Evolutionary conservation across 805 yeast genomes (phyloP).

Genomic region (Candida vartiovaarae): DNA sequence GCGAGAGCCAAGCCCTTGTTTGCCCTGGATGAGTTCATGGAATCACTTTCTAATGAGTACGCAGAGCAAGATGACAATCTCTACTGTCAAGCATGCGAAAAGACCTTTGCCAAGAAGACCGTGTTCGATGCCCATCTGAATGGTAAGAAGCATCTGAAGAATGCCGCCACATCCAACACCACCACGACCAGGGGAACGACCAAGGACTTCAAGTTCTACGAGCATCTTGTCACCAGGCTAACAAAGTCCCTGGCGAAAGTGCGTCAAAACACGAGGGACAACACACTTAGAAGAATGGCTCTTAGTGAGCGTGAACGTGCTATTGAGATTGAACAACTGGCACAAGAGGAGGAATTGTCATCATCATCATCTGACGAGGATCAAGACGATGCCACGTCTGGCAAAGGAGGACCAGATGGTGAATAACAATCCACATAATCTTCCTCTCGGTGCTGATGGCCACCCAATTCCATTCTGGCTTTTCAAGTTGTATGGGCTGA

Average conservation of each 20-base stretch:
- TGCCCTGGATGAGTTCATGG: slow-evolving; percentile 28
- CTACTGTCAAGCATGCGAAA: slow-evolving; percentile 61
- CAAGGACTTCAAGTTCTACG: neutral
- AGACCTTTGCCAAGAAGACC: slow-evolving; percentile 51
- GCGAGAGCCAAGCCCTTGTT: slow-evolving; percentile 42
- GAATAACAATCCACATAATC: slow-evolving; percentile 40
- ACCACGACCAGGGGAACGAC: slow-evolving; percentile 16
- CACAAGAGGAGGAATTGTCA: slow-evolving; percentile 21
- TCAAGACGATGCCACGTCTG: slow-evolving; percentile 16
- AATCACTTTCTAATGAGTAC: slow-evolving; percentile 12
- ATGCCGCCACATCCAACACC: slow-evolving; percentile 17
- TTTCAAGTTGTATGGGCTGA: slow-evolving; percentile 82
- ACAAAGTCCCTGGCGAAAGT: slow-evolving; percentile 24
- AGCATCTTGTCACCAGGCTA: neutral
- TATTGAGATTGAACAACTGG: slow-evolving; percentile 22
- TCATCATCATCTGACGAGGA: slow-evolving; percentile 25
- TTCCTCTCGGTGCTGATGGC: slow-evolving; percentile 86
- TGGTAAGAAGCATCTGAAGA: slow-evolving; percentile 72
- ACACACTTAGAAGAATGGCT: slow-evolving; percentile 57
- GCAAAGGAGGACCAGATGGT: slow-evolving; percentile 9
- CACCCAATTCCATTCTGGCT: slow-evolving; percentile 92
- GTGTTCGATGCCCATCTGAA: slow-evolving; percentile 62
- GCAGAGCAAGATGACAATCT: slow-evolving; percentile 23
- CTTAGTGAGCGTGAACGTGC: slow-evolving; percentile 53
- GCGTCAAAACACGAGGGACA: slow-evolving; percentile 42